Base-by-base conservation (phyloP, 2,329 filamentous ascomycete species). In the Trichoderma afroharzianum region DNA sequence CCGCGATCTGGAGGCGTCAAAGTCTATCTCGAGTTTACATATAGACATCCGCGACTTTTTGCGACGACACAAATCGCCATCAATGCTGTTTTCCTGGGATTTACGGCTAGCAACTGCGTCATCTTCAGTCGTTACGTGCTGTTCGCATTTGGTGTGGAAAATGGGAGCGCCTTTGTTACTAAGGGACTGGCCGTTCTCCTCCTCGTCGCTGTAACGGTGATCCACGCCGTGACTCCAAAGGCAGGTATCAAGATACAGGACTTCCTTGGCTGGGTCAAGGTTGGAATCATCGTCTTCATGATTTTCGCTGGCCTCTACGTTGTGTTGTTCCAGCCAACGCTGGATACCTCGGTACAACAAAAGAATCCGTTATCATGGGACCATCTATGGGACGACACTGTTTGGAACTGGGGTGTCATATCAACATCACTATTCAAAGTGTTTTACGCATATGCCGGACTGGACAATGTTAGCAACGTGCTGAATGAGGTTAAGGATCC, bases 401-500 rank as follows among this genome's bases (percentile, higher is more conserved):
- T 90, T 69, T 93, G 91, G 90, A 90, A 87, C 76, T 92, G 89
- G 85, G 89, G 89, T 33, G 83, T 88, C 1, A 82, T 93, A n/a
- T 88, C 90, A 0, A 92, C 91, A 0, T 86, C 90, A 0, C 80
- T 93, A 0, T 90, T 91, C 81, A 90, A 91, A 75, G 88, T 93
- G 0, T 88, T 91, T 58, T 92, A 92, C 78, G 91, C 90, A 0
- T 93, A 92, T 71, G 84, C 89, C 0, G 91, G 91, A 0, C 82
- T 91, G 14, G 87, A 85, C 67, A 93, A 92, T 72, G 84, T 90
- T 73, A 92, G 90, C 79, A 91, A 92, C 74, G 91, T 93, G 4
- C 82, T 93, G 64, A 92, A 91, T 76, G 91, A 93, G 77, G 90
- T 93, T 24, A 88, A 88, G 72, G 85, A 93, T 72, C 91, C 91